Base-by-base conservation (phyloP, 1,284 basidiomycete species). In the Ustilago sp. region DNA sequence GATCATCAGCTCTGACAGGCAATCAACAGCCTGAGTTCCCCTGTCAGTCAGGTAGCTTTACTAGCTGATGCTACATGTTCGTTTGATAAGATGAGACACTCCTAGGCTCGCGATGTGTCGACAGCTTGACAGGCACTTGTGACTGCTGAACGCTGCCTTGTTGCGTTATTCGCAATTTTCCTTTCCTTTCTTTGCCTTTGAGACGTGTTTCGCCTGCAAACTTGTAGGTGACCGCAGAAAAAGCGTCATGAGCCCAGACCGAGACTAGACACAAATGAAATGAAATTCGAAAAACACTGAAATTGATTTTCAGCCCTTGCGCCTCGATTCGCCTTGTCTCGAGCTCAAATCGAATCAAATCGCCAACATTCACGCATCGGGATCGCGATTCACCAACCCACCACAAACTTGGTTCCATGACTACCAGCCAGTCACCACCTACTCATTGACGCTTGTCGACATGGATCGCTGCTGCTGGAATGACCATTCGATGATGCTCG, bases 171-270 rank as follows among this genome's bases (percentile, higher is more conserved):
- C n/a, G 13, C 39, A 15, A 15, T 43, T 43, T 43, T n/a, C 15
- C 17, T n/a, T 19, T 45, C 8, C 31, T 47, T 35, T 32, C 32
- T 56, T 45, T 56, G 15, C 23, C 11, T 56, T 41, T 56, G 11
- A 12, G 51, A n/a, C 11, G 23, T 52, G 36, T 35, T 54, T 23
- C n/a, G 36, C 5, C 38, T 38, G 47, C 31, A 28, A 43, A 43
- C 38, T 54, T 54, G n/a, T 9, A 28, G 23, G n/a, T 6, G 17
- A 45, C 41, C 55, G 55, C 55, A 43, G 55, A 45, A n/a, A 11
- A 6, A 56, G 38, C 41, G 55, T 45, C 41, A 41, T 57, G n/a
- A 23, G 53, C 19, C 19, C 41, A 57, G 55, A 57, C 55, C 55
- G 34, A 43, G 41, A 43, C 28, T 39, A 28, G 23, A 28, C 23